These are phyloP conservation scores for Chrysosporium queenslandicum DNA, from an alignment of 2,329 filamentous ascomycete genomes.

Conservation along the genomic window DNA sequence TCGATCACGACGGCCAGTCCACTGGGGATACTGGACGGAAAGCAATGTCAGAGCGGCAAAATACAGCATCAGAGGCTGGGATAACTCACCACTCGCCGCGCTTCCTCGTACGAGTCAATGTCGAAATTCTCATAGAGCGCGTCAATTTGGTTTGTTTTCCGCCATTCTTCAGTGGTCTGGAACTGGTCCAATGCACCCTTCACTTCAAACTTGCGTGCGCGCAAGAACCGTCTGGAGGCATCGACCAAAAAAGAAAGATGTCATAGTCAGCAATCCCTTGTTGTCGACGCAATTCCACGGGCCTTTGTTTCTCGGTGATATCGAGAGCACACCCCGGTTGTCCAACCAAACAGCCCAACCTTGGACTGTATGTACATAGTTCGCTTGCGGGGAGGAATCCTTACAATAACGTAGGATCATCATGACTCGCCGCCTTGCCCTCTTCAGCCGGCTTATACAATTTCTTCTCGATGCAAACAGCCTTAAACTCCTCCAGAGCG, in stretches of 20 bases:
- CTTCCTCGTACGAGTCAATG: conserved; percentile 70
- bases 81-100: conserved; percentile 54
- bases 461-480: conserved; percentile 53
- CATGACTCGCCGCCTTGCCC: conserved; percentile 34
- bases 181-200: conserved; percentile 74
- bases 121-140: conserved; percentile 80
- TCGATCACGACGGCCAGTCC: conserved; percentile 81
- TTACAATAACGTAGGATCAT: conserved; percentile 41
- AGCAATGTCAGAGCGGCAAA: background rate
- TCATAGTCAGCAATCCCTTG: background rate
- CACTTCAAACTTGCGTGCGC: conserved; percentile 70
- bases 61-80: background rate
- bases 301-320: too few species aligned
- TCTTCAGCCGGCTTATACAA: conserved; percentile 35
- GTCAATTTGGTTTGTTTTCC: conserved; percentile 66
- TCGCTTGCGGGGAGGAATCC: conserved; percentile 15
- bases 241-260: conserved; percentile 1
- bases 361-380: too few species aligned
- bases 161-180: conserved; percentile 79
- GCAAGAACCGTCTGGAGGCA: conserved; percentile 61
- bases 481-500: conserved; percentile 63
- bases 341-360: too few species aligned
- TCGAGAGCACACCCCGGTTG: too few species aligned
- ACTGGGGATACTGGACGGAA: conserved; percentile 68
- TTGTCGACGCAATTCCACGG: too few species aligned